Evolutionary conservation across 2,329 filamentous ascomycete species (phyloP).

Genomic region (Sporothrix brasiliensis): DNA sequence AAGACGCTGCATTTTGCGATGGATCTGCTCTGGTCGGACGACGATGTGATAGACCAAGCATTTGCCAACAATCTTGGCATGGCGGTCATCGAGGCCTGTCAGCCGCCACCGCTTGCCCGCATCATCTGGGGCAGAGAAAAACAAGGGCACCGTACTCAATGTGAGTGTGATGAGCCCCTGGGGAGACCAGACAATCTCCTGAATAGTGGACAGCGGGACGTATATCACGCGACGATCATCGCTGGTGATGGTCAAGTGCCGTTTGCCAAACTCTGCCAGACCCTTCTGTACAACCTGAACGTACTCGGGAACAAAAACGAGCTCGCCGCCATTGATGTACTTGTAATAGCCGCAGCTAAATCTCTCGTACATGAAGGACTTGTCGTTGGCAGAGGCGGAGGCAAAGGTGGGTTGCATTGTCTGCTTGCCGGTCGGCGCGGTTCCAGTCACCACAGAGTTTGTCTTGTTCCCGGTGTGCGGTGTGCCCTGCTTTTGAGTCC

Average conservation of each 20-base stretch:
- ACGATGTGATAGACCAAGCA: conserved; percentile 52
- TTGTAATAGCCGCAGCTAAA: conserved; percentile 52
- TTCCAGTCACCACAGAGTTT: neutral
- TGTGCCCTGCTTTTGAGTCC: conserved; percentile 23
- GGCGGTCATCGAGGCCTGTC: conserved; percentile 39
- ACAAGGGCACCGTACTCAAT: conserved; percentile 54
- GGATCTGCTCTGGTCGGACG: conserved; percentile 40
- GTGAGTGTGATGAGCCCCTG: conserved; percentile 53
- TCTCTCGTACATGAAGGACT: conserved; percentile 28
- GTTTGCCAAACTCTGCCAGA: conserved; percentile 49
- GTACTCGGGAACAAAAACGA: conserved; percentile 52
- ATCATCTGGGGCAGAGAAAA: conserved; percentile 38
- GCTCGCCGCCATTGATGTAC: conserved; percentile 42
- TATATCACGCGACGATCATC: conserved; percentile 46
- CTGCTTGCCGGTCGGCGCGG: neutral
- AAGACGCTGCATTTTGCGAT: conserved; percentile 40
- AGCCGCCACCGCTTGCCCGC: conserved; percentile 37
- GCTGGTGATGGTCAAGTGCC: conserved; percentile 48
- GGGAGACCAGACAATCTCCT: conserved; percentile 49
- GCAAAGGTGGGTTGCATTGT: neutral
- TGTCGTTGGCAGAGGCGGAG: neutral
- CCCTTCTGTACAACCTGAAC: conserved; percentile 37
- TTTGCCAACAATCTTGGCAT: conserved; percentile 45
- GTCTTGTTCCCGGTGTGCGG: neutral
- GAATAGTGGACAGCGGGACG: conserved; percentile 54